Percentiles rank a stretch among this genome's conserved stretches.
Evolutionary conservation across 768 basidiomycete species (phyloP).

Genomic region (Amyloporia xantha): DNA sequence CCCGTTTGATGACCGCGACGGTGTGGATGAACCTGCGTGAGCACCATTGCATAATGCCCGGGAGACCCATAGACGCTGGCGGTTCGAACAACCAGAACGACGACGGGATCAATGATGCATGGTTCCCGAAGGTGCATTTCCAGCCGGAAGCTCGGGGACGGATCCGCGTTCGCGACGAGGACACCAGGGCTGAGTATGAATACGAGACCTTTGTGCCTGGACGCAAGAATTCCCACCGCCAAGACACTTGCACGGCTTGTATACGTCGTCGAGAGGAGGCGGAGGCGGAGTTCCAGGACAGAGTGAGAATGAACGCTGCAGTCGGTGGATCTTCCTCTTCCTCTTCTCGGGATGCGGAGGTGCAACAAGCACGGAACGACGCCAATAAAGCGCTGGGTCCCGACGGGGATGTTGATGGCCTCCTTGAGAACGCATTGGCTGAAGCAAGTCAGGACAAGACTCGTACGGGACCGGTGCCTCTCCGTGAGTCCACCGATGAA

Average conservation of each 20-base stretch:
- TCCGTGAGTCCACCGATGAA: neutral
- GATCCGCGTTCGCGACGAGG: slow-evolving; percentile 1
- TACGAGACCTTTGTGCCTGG: slow-evolving; percentile 41
- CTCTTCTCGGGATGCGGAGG: neutral
- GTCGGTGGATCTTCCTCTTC: neutral
- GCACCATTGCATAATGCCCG: slow-evolving; percentile 41
- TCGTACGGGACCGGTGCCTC: slow-evolving; percentile 3
- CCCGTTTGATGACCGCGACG: slow-evolving; percentile 36
- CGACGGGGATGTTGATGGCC: slow-evolving; percentile 7
- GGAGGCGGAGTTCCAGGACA: slow-evolving; percentile 4
- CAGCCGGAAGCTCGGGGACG: neutral
- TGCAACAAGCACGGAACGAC: neutral
- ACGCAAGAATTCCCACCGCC: slow-evolving; percentile 34
- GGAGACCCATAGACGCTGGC: slow-evolving; percentile 19
- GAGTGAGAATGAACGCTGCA: slow-evolving; percentile 3
- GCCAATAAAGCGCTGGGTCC: slow-evolving; percentile 6
- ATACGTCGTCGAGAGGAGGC: neutral
- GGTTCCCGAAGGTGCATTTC: slow-evolving; percentile 25
- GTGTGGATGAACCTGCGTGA: slow-evolving; percentile 56
- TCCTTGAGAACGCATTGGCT: slow-evolving; percentile 5
- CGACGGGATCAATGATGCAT: slow-evolving; percentile 36
- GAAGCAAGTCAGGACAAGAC: neutral
- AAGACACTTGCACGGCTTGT: slow-evolving; percentile 29
- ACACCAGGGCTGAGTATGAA: neutral
- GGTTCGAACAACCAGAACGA: slow-evolving; percentile 19